Evolutionary conservation across 306 rosid species (phyloP), one percentile per base, ranked within the genome.

Genomic region (Citrullus amarus): DNA sequence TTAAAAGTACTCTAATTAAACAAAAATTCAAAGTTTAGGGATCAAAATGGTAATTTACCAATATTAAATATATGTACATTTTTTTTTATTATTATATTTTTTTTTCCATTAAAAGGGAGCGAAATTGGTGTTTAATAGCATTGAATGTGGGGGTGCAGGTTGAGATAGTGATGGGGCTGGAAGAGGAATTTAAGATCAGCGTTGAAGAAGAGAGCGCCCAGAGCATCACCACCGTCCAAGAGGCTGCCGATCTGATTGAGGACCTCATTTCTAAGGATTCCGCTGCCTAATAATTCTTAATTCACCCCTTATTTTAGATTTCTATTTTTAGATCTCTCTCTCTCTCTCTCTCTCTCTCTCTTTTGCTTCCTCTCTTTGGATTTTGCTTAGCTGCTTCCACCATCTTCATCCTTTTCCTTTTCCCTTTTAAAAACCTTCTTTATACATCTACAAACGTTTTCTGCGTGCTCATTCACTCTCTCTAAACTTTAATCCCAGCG

Each of bases 151-250:
- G 53, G n/a, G 16, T 36, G 13, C 17, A 95, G 97, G 99, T 95
- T 73, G 97, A 95, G 90, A 95, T 95, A 83, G 98, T 92, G 87
- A 92, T 92, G 98, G 97, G 99, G 65, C 93, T 95, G 43, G 98
- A 95, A 84, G 99, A 95, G 87, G 92, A 81, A 20, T 95, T 92
- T 36, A 90, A 90, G 4, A 95, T 94, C 87, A 61, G 88, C 60
- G 88, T 84, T 66, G 91, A 86, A 76, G 98, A 94, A 85, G 97
- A 94, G 62, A 92, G 90, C n/a, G 97, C 98, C 17, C 97, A 92
- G 88, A 76, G n/a, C 79, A 94, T 92, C 74, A 84, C 90, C 76
- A 95, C 98, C 2, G 98, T 95, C 75, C 96, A 92, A 81, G 97
- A 95, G 36, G 98, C 98, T 3, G 98, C 98, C 0, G 92, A 91